A percentile compares a stretch with the other conserved stretches of the same genome.
Evolutionary conservation across 345 rosid genomes (phyloP).

Genomic region (Melaleuca alternifolia): DNA sequence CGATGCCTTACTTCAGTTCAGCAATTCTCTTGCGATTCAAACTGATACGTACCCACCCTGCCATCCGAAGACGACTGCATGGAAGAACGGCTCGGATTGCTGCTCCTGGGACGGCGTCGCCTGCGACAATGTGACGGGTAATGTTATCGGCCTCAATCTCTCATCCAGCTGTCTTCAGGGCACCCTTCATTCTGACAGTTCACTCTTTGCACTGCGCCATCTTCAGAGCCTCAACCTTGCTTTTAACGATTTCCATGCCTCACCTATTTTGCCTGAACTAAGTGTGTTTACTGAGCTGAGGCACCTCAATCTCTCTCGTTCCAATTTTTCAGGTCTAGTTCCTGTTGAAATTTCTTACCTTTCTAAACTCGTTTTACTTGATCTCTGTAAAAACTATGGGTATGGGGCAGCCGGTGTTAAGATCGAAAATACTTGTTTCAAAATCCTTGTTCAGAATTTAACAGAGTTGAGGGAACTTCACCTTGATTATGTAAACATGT

Average conservation of each 20-base stretch:
- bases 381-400: rapidly evolving
- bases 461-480: not conserved
- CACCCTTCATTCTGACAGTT: not conserved
- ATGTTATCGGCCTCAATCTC: not conserved
- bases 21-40: rapidly evolving
- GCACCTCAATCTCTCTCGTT: not conserved
- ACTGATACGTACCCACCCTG: rapidly evolving
- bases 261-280: not conserved
- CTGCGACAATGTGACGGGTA: not conserved
- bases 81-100: not conserved
- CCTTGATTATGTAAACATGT: not conserved
- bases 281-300: not conserved
- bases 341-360: not conserved
- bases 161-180: not conserved
- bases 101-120: conserved; percentile 1
- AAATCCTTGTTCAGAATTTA: not conserved
- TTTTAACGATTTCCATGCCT: rapidly evolving
- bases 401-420: too few species aligned
- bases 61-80: not conserved
- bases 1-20: not conserved
- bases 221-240: not conserved
- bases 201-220: not conserved
- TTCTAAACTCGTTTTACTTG: not conserved
- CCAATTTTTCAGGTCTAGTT: not conserved
- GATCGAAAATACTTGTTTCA: not conserved